A percentile compares a stretch with the other conserved stretches of the same genome.
Evolutionary conservation across 805 yeast genomes (phyloP).

Genomic region (Ogataea angusta): DNA sequence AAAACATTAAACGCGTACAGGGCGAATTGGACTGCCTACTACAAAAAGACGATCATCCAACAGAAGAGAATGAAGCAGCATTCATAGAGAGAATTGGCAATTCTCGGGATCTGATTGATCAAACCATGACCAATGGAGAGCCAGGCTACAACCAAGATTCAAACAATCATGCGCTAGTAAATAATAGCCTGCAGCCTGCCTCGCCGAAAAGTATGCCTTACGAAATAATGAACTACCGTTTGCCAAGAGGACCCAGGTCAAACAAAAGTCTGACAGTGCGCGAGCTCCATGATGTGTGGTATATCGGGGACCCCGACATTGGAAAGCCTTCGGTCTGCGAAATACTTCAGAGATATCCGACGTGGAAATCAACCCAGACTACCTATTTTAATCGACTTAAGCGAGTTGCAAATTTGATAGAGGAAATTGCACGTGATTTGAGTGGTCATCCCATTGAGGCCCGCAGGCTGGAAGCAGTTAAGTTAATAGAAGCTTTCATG

Average conservation of each 20-base stretch:
- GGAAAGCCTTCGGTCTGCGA: constrained; percentile 13
- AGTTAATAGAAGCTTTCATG: constrained; percentile 12
- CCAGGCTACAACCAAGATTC: not conserved
- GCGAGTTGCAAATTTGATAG: constrained; percentile 15
- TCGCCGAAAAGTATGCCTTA: constrained; percentile 2
- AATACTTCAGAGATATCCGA: constrained; percentile 9
- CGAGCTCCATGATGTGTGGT: constrained; percentile 16
- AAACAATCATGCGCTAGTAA: not conserved
- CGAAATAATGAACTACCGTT: constrained; percentile 9
- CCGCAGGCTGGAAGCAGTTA: constrained; percentile 6
- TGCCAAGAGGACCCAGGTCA: constrained; percentile 17
- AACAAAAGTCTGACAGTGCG: constrained; percentile 13
- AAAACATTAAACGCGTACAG: not conserved
- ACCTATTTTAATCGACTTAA: constrained; percentile 15
- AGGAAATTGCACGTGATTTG: constrained; percentile 7
- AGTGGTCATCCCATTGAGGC: not conserved
- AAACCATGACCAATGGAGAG: not conserved
- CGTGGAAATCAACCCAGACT: constrained; percentile 17
- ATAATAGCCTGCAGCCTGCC: not conserved
- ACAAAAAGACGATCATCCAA: not conserved
- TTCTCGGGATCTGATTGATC: not conserved
- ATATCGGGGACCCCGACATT: constrained; percentile 7
- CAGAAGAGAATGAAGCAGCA: not conserved
- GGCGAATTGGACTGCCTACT: not conserved
- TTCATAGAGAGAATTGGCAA: not conserved